These are phyloP conservation scores for Madurella mycetomatis DNA, from an alignment of 2,329 filamentous ascomycete genomes.

Conservation along the genomic window DNA sequence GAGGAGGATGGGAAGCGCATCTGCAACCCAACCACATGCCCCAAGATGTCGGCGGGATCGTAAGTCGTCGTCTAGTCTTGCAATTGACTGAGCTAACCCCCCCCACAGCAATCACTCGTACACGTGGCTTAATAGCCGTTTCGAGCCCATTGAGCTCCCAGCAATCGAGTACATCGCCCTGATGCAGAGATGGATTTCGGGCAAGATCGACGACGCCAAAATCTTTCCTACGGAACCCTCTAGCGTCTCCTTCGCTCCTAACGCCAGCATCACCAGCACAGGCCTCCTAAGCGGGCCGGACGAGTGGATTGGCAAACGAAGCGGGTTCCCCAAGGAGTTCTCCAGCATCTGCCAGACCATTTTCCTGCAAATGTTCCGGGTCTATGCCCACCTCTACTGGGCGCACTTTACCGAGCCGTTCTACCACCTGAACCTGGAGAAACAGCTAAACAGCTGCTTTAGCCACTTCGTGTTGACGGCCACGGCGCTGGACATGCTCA, in stretches of 20 bases:
- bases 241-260: conserved; percentile 49
- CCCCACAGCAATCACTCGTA: conserved; percentile 63
- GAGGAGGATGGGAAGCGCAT: conserved; percentile 66
- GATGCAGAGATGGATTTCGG: conserved; percentile 81
- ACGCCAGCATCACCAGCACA: conserved; percentile 46
- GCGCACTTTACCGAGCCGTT: conserved; percentile 72
- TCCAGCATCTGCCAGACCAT: conserved; percentile 74
- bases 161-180: conserved; percentile 78
- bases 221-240: conserved; percentile 75
- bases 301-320: conserved; percentile 73
- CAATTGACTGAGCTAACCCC: conserved; percentile 6
- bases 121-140: conserved; percentile 76
- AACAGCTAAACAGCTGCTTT: conserved; percentile 69
- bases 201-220: conserved; percentile 72
- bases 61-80: conserved; percentile 40
- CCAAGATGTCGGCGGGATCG: conserved; percentile 81
- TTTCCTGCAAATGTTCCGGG: conserved; percentile 85
- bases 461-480: conserved; percentile 66
- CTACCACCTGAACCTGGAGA: conserved; percentile 63
- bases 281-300: conserved; percentile 46
- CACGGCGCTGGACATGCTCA: conserved; percentile 64
- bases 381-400: conserved; percentile 87
- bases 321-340: conserved; percentile 75
- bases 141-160: conserved; percentile 72
- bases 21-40: conserved; percentile 73